Conservation (phyloP, 2,329 filamentous ascomycete genomes). For the Leptodontidium sp. region DNA sequence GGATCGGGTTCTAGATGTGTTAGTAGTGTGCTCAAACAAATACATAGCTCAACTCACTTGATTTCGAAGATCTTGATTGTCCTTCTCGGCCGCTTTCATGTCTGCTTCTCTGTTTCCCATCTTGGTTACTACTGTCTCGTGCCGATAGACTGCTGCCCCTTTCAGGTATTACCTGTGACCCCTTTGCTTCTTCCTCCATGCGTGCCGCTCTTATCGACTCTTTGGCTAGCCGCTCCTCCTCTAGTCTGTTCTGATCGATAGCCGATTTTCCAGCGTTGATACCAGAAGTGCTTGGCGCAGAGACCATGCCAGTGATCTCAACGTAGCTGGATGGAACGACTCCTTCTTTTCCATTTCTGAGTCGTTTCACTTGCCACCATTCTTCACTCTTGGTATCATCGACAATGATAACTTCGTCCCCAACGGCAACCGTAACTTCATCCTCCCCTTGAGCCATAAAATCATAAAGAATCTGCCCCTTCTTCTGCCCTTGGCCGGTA, state of each 20-base stretch:
- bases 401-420: conserved; percentile 89
- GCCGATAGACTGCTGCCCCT: conserved; percentile 80
- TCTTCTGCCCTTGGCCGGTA: conserved; percentile 75
- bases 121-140: conserved; percentile 71
- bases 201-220: conserved; percentile 72
- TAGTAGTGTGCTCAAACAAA: conserved; percentile 28
- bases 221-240: conserved; percentile 85
- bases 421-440: conserved; percentile 89
- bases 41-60: conserved; percentile 66
- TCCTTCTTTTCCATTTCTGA: conserved; percentile 93
- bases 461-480: conserved; percentile 88
- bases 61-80: conserved; percentile 66
- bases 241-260: conserved; percentile 79
- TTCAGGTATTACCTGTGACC: conserved; percentile 81
- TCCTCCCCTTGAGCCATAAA: conserved; percentile 97
- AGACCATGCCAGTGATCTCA: conserved; percentile 78
- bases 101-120: conserved; percentile 74
- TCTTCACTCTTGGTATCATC: conserved; percentile 94
- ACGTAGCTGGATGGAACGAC: conserved; percentile 98
- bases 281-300: conserved; percentile 57
- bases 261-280: conserved; percentile 69
- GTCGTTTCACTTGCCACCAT: conserved; percentile 94
- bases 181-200: conserved; percentile 65
- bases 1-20: conserved; percentile 75
- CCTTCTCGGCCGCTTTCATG: conserved; percentile 72